These are phyloP conservation scores for Oryza punctata DNA, from an alignment of 176 grass and related monocot species.

Conservation along the genomic window DNA sequence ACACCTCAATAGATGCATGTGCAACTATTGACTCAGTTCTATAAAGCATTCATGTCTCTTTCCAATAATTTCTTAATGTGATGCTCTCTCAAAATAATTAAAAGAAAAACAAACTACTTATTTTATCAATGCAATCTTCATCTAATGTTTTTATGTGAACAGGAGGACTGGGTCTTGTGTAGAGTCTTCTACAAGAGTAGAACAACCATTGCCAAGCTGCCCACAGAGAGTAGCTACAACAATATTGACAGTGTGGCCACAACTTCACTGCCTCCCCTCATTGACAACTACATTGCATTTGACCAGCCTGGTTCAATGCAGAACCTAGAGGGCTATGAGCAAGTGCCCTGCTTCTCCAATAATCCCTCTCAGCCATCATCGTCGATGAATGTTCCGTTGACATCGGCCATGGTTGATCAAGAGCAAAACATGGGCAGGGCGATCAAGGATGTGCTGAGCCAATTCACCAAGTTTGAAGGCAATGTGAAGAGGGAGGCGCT, in stretches of 20 bases:
- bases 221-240: constrained; percentile 43
- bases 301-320: constrained; percentile 45
- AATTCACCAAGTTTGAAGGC: constrained; percentile 67
- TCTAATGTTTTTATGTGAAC: constrained; percentile 16
- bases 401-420: constrained; percentile 32
- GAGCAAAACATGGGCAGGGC: constrained; percentile 44
- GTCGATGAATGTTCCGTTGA: constrained; percentile 20
- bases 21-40: constrained; percentile 24
- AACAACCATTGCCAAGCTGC: constrained; percentile 43
- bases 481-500: constrained; percentile 63
- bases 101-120: neutral
- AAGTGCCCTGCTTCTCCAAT: constrained; percentile 98
- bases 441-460: constrained; percentile 55
- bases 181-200: constrained; percentile 87
- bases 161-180: constrained; percentile 97
- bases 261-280: constrained; percentile 70
- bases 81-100: neutral
- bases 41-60: constrained; percentile 17
- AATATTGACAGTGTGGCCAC: constrained; percentile 40
- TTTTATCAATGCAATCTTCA: neutral
- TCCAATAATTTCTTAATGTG: constrained; percentile 28
- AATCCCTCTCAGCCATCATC: constrained; percentile 43
- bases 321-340: constrained; percentile 70
- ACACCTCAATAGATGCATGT: constrained; percentile 31
- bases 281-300: constrained; percentile 83